Evolutionary conservation across 176 grass and related monocot genomes (phyloP), one percentile per base, ranked within the genome.

Genomic region (Raddia guianensis): DNA sequence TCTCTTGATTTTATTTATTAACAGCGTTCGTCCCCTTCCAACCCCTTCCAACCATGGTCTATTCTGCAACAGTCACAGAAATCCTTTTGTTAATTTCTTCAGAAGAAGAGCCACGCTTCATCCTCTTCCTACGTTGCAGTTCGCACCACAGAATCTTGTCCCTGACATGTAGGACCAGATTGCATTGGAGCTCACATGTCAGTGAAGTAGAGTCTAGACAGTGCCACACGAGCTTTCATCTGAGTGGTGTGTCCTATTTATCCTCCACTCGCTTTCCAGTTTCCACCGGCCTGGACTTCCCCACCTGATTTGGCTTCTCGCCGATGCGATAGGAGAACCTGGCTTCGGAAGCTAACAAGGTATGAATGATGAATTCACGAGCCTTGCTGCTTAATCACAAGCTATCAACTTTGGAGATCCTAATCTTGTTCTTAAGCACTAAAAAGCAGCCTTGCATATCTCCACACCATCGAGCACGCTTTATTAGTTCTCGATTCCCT

Each of bases 191-290:
- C 19, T 80, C 74, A 50, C 44, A 55, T 45, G 74, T 78, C 58
- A 78, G 21, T 52, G 18, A 4, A 40, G 6, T 15, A 16, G 21
- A 42, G 16, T 12, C 74, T 63, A 40, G 53, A 76, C 48, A 34
- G 54, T 35, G 65, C 14, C 33, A 34, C 16, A 50, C 6, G 54
- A 61, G 7, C 8, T 32, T 27, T 43, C 86, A 32, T 70, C 55
- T 18, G 54, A 70, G 32, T 65, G 67, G 32, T 37, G 73, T 75
- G 74, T 45, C 48, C 47, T 65, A 70, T 82, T 74, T 81, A 82
- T 82, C 64, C 14, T 62, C 85, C 72, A 40, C 82, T 63, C 76
- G 27, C 27, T 27, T 27, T 27, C 27, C 27, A 27, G 27, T 69
- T 56, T 42, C 70, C 47, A 40, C 37, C 37, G 37, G 37, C 70